phyloP scores from a whole-genome alignment of 2,329 filamentous ascomycete species.

The Colletotrichum musae region DNA sequence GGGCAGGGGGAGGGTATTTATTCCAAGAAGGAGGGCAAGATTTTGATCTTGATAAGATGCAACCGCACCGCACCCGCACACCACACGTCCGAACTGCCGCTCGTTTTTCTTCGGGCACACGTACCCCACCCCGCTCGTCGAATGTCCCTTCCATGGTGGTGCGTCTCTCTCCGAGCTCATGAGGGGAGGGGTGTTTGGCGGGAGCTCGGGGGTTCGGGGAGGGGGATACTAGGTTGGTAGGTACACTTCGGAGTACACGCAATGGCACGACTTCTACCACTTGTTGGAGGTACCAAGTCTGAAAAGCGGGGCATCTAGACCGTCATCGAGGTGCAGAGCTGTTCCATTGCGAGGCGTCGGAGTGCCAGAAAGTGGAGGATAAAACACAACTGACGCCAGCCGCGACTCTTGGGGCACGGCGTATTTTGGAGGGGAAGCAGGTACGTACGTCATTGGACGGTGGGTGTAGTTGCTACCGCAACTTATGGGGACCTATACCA shows the following conservation, averaged over 20 bases:
- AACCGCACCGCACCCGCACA: not conserved
- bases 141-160: slow-evolving; percentile 8
- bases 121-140: slow-evolving; percentile 32
- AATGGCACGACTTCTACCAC: not conserved
- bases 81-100: slow-evolving; percentile 31
- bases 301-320: slow-evolving; percentile 33
- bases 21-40: slow-evolving; percentile 20
- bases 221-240: slow-evolving; percentile 9
- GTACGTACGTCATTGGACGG: slow-evolving; percentile 36
- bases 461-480: too few relatives aligned
- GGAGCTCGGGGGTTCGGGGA: slow-evolving; percentile 40
- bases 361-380: slow-evolving; percentile 20
- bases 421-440: not conserved
- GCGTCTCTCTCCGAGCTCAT: not conserved
- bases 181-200: slow-evolving; percentile 3
- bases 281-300: not conserved
- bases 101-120: slow-evolving; percentile 17
- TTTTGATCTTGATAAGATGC: slow-evolving; percentile 15
- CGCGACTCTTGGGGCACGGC: slow-evolving; percentile 20
- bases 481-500: too few relatives aligned
- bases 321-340: slow-evolving; percentile 19
- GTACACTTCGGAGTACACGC: not conserved
- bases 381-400: slow-evolving; percentile 29
- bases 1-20: slow-evolving; percentile 41
- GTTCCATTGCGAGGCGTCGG: slow-evolving; percentile 2